phyloP scores from a whole-genome alignment of 345 rosid genomes.

The Gossypium arboreum region DNA sequence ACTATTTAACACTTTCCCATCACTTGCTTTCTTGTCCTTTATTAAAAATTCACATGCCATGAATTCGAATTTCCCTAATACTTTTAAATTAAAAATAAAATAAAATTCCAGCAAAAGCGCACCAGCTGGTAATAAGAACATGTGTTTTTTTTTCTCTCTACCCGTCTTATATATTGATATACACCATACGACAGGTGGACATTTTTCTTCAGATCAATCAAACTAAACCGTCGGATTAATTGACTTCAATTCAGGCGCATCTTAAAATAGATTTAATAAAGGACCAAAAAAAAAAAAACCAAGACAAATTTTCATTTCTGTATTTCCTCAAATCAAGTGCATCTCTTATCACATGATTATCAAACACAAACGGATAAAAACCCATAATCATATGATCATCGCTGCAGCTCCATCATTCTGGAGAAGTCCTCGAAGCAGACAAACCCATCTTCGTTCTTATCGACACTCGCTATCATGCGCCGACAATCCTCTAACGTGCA shows the following conservation, averaged over 20 bases:
- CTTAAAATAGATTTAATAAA: no score
- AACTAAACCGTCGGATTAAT: not conserved
- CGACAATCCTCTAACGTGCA: slow-evolving; percentile 89
- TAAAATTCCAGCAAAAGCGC: not conserved
- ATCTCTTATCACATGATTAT: slow-evolving; percentile 26
- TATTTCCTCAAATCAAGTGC: slow-evolving; percentile 1
- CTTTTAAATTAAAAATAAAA: not conserved
- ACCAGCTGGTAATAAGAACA: not conserved
- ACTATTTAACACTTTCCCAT: not conserved
- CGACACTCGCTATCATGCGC: slow-evolving; percentile 82
- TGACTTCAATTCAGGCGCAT: not conserved
- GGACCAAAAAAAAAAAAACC: no score
- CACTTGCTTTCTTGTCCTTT: not conserved
- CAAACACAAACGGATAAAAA: slow-evolving; percentile 5
- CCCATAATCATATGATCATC: slow-evolving; percentile 13
- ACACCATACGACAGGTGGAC: not conserved
- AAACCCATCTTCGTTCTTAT: slow-evolving; percentile 71
- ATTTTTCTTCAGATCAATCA: not conserved
- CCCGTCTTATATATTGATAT: not conserved
- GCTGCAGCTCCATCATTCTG: slow-evolving; percentile 65
- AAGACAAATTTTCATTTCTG: not conserved
- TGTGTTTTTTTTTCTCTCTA: not conserved
- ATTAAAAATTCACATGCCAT: not conserved
- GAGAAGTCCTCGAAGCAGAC: slow-evolving; percentile 87
- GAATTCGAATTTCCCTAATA: not conserved